Evolutionary conservation across 1,284 basidiomycete species (phyloP).

Genomic region (Quambalaria eucalypti): DNA sequence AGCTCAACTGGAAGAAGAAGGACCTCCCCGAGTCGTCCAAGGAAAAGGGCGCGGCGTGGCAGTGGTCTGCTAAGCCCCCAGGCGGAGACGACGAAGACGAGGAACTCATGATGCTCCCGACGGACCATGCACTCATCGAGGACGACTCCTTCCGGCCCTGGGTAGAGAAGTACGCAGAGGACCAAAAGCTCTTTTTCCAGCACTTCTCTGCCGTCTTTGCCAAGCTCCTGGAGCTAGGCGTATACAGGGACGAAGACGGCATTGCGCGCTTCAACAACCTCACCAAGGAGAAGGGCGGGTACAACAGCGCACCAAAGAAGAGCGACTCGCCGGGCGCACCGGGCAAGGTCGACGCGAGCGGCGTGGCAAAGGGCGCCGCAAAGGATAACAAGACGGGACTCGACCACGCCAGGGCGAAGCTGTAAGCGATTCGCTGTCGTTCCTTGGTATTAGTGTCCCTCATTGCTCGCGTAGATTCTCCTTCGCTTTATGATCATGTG

Average conservation of each 20-base stretch:
- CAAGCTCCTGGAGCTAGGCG: constrained; percentile 46
- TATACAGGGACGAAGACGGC: constrained; percentile 42
- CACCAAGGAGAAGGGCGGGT: constrained; percentile 29
- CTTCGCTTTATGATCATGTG: too few relatives aligned
- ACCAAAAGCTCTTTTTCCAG: constrained; percentile 55
- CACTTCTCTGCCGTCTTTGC: constrained; percentile 51
- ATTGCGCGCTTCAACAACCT: constrained; percentile 39
- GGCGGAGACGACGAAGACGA: constrained; percentile 45
- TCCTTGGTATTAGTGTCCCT: too few relatives aligned
- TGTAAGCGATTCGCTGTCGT: constrained; percentile 11
- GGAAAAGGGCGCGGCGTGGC: constrained; percentile 12
- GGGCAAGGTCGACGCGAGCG: background rate
- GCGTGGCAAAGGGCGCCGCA: background rate
- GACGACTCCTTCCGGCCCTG: constrained; percentile 40
- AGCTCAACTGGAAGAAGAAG: constrained; percentile 51
- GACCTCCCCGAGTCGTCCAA: constrained; percentile 1
- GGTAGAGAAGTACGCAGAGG: constrained; percentile 51
- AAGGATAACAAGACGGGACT: background rate
- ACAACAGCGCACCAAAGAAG: constrained; percentile 43
- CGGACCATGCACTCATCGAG: constrained; percentile 42
- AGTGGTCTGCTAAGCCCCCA: constrained; percentile 40
- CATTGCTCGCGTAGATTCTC: too few relatives aligned
- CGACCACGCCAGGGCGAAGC: constrained; percentile 11
- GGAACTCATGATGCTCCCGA: constrained; percentile 55
- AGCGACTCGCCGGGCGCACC: constrained; percentile 9